Base-by-base conservation (phyloP, 805 yeast species). In the Pichia nakasei region DNA sequence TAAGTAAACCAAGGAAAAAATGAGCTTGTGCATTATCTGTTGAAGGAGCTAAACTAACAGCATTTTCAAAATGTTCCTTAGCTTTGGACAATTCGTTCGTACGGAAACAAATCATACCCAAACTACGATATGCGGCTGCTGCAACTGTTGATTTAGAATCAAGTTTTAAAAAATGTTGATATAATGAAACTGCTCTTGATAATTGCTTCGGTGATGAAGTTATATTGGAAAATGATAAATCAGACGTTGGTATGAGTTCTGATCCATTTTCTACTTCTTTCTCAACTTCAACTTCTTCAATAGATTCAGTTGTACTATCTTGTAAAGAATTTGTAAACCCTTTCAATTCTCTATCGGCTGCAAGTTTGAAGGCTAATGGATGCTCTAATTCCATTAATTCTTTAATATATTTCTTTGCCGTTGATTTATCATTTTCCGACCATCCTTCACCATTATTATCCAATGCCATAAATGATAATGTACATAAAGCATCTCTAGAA, bases 401-500 rank as follows among this genome's bases (percentile, higher is more conserved):
- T 31, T 67, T 65, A 7, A 88, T 70, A 38, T 87, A 74, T 22
- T 65, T 58, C 45, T 73, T 73, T 0, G 95, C 96, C 56, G 81
- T 72, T 2, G 53, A 52, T 49, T 71, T 73, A 53, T 86, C 95
- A 3, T 77, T 85, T 11, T 62, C 56, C 0, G 68, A 46, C 20
- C 61, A 60, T 1, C 63, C 62, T 12, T 41, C 49, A 5, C 42
- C 44, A 1, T 45, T 39, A 32, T 58, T 58, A 20, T 66, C 63
- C 24, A 85, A 61, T 2, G 85, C 78, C 39, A 80, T 78, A 51
- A 80, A 86, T 4, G 91, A 78, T 19, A 89, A 59, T 12, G 85
- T 66, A 1, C 91, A 69, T 20, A 88, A 75, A 0, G 96, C 96
- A 60, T 87, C 86, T 49, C 78, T 75, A 53, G 83, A 78, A 0